Base-by-base conservation (phyloP, 192 early-diverging fungal species). In the Gigaspora rosea region DNA sequence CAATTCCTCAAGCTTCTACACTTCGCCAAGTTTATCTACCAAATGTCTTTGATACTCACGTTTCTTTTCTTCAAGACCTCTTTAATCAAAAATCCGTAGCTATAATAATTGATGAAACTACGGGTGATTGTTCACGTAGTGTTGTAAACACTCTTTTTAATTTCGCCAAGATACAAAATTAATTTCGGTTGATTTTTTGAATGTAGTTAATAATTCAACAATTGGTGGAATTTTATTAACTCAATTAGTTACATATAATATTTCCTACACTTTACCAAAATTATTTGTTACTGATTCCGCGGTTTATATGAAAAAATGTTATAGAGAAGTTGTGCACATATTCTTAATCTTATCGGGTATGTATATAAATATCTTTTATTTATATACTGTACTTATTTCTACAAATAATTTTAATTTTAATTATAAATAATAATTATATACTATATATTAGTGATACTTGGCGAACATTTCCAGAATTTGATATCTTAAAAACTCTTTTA, bases 151-250 rank as follows among this genome's bases (percentile, higher is more conserved):
- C 65, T 63, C 33, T 63, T 63, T 63, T 63, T 63, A 22, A 10
- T 33, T 63, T 63, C n/a, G 33, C 20, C n/a, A 41, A n/a, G 1
- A 67, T 67, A 67, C 65, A 0, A 67, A 67, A 46, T 20, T 67
- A 7, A n/a, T 67, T 67, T 67, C 65, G 1, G 65, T 67, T 67
- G 65, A 67, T 67, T 67, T 67, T 67, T 67, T 67, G 2, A 36
- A 67, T 9, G 0, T 4, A 46, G 41, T 67, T 67, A 67, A 67
- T 67, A 67, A 47, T 67, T 67, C 46, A 67, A 67, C 65, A 48
- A 67, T 67, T 11, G 41, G 4, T 35, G 47, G 6, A 3, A 16
- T 41, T n/a, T 27, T 67, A 41, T 67, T 67, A 48, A 13, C 46
- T 47, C 33, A 41, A n/a, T 67, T 67, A 49, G 2, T 20, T 4